Evolutionary conservation across 495 filamentous ascomycete genomes (phyloP), one percentile per base, ranked within the genome.

Genomic region (Hypoxylon perforatum): DNA sequence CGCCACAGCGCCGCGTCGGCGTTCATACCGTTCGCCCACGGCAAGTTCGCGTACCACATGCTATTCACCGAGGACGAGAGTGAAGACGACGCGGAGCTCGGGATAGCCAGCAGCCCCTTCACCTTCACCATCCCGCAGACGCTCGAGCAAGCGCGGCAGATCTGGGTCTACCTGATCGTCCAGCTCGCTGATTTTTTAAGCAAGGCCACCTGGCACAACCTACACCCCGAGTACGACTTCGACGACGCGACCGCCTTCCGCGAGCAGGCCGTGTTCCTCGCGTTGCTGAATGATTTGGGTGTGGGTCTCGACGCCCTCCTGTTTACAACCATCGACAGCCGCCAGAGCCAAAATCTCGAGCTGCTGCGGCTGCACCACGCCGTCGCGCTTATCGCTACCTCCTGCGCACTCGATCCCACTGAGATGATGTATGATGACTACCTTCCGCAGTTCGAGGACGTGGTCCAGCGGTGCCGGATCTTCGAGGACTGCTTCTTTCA

Each of bases 371-470:
- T 72, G 35, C 60, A 68, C 12, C 69, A 65, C 42, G 41, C 55
- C 1, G 22, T 65, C 0, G 61, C 65, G 6, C 42, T 59, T 8
- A 15, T 70, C 15, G 19, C 60, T 4, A 55, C 58, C 6, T 45
- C 57, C 11, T 73, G 70, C 51, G 70, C 67, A 23, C 62, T 73
- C 23, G 70, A 73, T 22, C 30, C 63, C 30, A 55, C 70, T 3
- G 70, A 73, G 54, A 70, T 59, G 62, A 59, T 55, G 66, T 73
- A 67, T 54, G 70, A 73, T 47, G 57, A 63, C 3, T 73, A 53
- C 15, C 38, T 61, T 1, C 50, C 58, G 10, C 58, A 70, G 35
- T 73, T 70, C 63, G 63, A 69, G 35, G 67, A 70, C 47, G 46
- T 66, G 12, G 50, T 70, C 1, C 57, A 46, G 18, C 67, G 67